Base-by-base conservation (phyloP, 2,329 filamentous ascomycete species). In the Beauveria pseudobassiana region DNA sequence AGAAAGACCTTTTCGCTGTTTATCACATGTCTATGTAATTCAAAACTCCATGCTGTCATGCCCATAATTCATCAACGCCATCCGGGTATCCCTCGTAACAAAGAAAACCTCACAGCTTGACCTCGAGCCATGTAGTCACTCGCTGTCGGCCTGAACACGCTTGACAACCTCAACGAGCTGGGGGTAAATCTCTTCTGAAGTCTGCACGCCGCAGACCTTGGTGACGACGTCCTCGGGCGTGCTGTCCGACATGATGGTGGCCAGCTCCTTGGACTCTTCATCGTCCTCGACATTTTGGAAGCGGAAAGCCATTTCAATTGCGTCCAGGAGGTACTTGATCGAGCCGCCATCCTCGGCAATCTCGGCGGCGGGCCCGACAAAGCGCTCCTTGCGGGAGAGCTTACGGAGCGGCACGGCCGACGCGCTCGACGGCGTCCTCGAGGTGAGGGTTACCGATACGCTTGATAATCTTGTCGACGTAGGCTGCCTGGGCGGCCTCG, bases 231-330 rank as follows among this genome's bases (percentile, higher is more conserved):
- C 87, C 68, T 90, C 87, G 16, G 93, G 80, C 2, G 81, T 80
- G 71, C 88, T 83, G 65, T 87, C 82, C 64, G 89, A 86, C 79
- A 99, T 88, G 72, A 96, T 91, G 79, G 90, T 87, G 70, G 91
- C 90, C 12, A 99, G 83, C 76, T 96, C 87, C 67, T 78, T 81
- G 65, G 90, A 96, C 83, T 98, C 95, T 0, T 96, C 90, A 66
- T 99, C 95, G 14, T 87, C 92, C 68, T 93, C 85, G 61, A 97
- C 89, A 69, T 96, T 91, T 79, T 97, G 93, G 87, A 98, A 99
- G 65, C 89, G 90, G 74, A 99, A 88, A 7, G 91, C 88, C 86
- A 93, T 91, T 81, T 98, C 93, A 51, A 95, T 85, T 22, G 91
- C 90, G 63, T 88, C 88, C 59, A 98, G 80, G 34, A 99, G 82